Conservation (phyloP, 805 yeast genomes). For the Saturnispora ahearnii region DNA sequence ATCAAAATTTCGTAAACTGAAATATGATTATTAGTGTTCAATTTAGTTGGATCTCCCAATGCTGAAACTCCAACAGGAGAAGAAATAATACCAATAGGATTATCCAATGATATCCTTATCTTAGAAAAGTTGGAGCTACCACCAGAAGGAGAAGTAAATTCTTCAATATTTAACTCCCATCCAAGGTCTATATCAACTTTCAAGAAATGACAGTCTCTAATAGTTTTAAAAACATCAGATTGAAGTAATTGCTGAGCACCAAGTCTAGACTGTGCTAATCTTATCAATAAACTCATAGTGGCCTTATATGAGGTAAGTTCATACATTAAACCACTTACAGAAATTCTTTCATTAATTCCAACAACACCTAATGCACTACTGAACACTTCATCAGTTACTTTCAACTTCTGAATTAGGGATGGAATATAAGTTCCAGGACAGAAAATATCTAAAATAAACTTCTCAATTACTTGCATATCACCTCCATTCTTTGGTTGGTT, state of each 20-base stretch:
- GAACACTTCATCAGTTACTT: conserved; percentile 59
- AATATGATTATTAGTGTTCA: conserved; percentile 20
- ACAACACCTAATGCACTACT: conserved; percentile 24
- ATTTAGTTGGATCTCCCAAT: conserved; percentile 4
- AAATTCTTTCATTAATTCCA: conserved; percentile 22
- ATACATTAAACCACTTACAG: conserved; percentile 49
- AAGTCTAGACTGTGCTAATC: conserved; percentile 63
- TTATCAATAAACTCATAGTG: conserved; percentile 54
- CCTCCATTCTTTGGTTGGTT: conserved; percentile 22
- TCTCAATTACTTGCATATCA: conserved; percentile 41
- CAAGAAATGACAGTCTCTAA: conserved; percentile 49
- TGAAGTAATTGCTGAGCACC: conserved; percentile 77
- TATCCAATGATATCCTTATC: conserved; percentile 43
- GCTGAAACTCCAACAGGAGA: conserved; percentile 16
- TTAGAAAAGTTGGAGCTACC: conserved; percentile 23
- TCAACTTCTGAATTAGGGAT: conserved; percentile 56
- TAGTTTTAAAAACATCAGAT: conserved; percentile 56
- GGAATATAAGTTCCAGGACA: conserved; percentile 58
- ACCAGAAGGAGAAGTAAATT: conserved; percentile 5
- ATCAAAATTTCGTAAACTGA: conserved; percentile 60
- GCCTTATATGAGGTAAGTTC: conserved; percentile 74
- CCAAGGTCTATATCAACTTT: conserved; percentile 76
- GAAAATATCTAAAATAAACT: conserved; percentile 51
- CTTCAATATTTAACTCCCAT: conserved; percentile 28
- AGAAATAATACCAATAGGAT: conserved; percentile 29